Percentiles rank a stretch among this genome's conserved stretches.
Conservation (phyloP, 2,329 filamentous ascomycete species). For the Penicillium expansum region DNA sequence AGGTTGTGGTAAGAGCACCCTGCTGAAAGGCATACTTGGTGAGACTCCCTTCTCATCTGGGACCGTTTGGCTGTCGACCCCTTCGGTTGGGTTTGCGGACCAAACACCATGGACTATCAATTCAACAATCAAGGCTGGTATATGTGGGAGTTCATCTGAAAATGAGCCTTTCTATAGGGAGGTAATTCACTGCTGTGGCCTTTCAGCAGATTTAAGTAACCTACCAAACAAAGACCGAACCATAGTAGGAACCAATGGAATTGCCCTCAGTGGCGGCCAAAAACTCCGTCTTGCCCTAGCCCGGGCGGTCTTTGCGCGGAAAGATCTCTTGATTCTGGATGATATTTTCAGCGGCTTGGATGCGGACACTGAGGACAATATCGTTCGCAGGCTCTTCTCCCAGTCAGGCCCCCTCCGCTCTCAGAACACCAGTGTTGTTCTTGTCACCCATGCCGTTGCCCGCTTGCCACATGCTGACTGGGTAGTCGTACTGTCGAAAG, state of each 20-base stretch:
- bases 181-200: neutral
- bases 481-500: neutral
- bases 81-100: neutral
- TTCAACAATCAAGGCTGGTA: neutral
- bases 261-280: neutral
- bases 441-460: neutral
- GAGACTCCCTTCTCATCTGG: neutral
- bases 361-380: neutral
- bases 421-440: neutral
- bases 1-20: neutral
- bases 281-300: neutral
- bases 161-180: neutral
- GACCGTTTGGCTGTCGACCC: neutral
- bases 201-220: neutral
- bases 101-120: neutral
- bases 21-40: neutral
- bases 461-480: neutral
- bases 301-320: neutral
- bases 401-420: neutral
- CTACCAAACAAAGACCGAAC: neutral
- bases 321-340: neutral
- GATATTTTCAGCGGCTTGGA: neutral
- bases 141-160: neutral
- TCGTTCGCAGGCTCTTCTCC: neutral
- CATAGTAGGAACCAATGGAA: neutral